Evolutionary conservation across 1,139 yeast species (phyloP), one percentile per base, ranked within the genome.

Genomic region (Pichia sp.): DNA sequence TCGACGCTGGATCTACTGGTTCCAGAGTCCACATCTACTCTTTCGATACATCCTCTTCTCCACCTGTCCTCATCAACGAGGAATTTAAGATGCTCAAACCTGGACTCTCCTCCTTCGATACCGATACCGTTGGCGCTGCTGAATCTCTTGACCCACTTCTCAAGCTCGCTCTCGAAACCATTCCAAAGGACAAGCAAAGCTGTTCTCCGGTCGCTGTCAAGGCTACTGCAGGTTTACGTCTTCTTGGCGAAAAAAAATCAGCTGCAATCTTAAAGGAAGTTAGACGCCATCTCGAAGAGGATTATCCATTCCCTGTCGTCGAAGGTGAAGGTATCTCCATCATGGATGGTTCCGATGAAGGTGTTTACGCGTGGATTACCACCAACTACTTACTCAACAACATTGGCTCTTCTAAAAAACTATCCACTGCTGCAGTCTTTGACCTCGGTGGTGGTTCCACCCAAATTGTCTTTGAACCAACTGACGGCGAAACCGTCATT

Each of bases 371-470:
- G 1, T 91, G 99, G 99, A 82, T 91, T 57, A 91, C 98, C 26
- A 80, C 96, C 36, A 91, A 91, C 65, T 91, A 79, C 59, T 66
- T 91, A 46, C 71, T 91, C 49, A 96, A 96, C 29, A 88, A 88
- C 62, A 86, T 91, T 56, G 97, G 97, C 20, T 64, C 77, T 20
- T 61, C 74, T 16, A 80, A 74, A 33, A 76, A 77, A 60, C 59
- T 63, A 22, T 84, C 91, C 22, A 91, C 98, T 11, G 95, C 95
- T 34, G 98, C 97, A 8, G 94, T 91, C 12, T 91, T 91, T 56
- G 99, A 91, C 58, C 74, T 91, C 46, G 99, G 99, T 50, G 99
- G 99, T 49, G 98, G 97, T 7, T 87, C 96, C 5, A 91, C 98
- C 11, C 99, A 91, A 63, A 87, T 91, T 63, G 98, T 91, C 6